Percentiles rank a stretch among this genome's conserved stretches.
Conservation (phyloP, 805 yeast species). For the Kodamaea jinghongensis region DNA sequence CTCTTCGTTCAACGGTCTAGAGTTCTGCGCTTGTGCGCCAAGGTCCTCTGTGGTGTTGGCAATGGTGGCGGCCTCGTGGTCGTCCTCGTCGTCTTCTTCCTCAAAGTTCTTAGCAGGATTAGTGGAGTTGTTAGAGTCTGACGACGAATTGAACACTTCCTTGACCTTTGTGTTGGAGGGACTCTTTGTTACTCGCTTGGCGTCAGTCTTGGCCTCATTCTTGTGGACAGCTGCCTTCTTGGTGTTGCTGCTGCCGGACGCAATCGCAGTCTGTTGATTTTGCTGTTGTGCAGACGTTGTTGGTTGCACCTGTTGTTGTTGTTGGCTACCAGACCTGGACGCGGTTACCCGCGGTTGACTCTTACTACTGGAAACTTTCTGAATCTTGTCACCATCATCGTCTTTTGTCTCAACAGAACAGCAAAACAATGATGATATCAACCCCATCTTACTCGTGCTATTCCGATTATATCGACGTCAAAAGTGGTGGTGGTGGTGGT, state of each 20-base stretch:
- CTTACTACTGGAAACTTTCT: conserved; percentile 11
- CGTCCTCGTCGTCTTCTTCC: conserved; percentile 26
- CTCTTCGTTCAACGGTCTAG: conserved; percentile 17
- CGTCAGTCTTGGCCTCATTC: not conserved
- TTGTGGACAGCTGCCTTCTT: not conserved
- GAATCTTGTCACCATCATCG: conserved; percentile 30
- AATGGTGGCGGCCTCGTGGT: conserved; percentile 39
- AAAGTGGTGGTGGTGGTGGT: not conserved
- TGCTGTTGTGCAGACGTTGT: conserved; percentile 1
- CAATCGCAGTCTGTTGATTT: not conserved
- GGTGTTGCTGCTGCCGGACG: not conserved
- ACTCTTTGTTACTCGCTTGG: not conserved
- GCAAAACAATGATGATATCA: conserved; percentile 35
- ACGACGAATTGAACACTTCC: conserved; percentile 6
- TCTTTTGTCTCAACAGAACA: conserved; percentile 36
- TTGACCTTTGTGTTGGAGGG: conserved; percentile 2
- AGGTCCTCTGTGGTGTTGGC: conserved; percentile 26
- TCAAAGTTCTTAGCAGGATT: conserved; percentile 22
- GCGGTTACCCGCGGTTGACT: conserved; percentile 1
- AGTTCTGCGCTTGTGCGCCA: conserved; percentile 19
- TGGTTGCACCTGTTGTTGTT: not conserved
- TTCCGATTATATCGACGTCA: too few relatives aligned
- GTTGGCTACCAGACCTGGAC: conserved; percentile 5
- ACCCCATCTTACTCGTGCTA: conserved; percentile 23
- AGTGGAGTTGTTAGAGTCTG: conserved; percentile 9